Conservation (phyloP, 2,329 filamentous ascomycete species). For the Ascosphaera apis region DNA sequence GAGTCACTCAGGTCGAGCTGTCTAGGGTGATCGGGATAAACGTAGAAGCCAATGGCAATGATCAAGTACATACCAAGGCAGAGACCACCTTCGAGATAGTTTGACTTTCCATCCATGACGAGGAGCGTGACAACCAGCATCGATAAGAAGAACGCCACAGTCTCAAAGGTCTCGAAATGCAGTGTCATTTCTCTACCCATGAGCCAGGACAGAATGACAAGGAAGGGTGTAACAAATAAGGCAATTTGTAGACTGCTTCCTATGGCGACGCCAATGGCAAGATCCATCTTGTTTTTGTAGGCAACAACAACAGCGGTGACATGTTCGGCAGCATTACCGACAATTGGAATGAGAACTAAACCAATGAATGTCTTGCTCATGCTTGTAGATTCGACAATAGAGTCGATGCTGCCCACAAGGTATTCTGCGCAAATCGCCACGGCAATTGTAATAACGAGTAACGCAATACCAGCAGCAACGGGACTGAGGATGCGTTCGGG, state of each 20-base stretch:
- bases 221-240: constrained; percentile 54
- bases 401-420: constrained; percentile 53
- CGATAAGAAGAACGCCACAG: constrained; percentile 52
- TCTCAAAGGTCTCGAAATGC: constrained; percentile 62
- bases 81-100: constrained; percentile 66
- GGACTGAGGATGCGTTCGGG: constrained; percentile 34
- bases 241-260: constrained; percentile 68
- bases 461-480: constrained; percentile 38
- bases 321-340: constrained; percentile 60
- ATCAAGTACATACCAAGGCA: constrained; percentile 30
- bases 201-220: constrained; percentile 63
- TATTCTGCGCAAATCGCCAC: constrained; percentile 57
- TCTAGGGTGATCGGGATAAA: constrained; percentile 21
- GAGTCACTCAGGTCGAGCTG: constrained; percentile 4
- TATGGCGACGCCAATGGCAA: constrained; percentile 57
- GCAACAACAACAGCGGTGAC: constrained; percentile 63
- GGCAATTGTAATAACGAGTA: constrained; percentile 45
- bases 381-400: constrained; percentile 42
- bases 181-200: constrained; percentile 51
- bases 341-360: constrained; percentile 55
- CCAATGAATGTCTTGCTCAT: constrained; percentile 67
- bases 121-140: constrained; percentile 51
- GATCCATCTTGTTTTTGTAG: constrained; percentile 44
- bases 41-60: constrained; percentile 25
- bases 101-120: constrained; percentile 61